Percentiles rank a stretch among this genome's conserved stretches.
Conservation (phyloP, 1,284 basidiomycete species). For the Cutaneotrichosporon cutaneum region DNA sequence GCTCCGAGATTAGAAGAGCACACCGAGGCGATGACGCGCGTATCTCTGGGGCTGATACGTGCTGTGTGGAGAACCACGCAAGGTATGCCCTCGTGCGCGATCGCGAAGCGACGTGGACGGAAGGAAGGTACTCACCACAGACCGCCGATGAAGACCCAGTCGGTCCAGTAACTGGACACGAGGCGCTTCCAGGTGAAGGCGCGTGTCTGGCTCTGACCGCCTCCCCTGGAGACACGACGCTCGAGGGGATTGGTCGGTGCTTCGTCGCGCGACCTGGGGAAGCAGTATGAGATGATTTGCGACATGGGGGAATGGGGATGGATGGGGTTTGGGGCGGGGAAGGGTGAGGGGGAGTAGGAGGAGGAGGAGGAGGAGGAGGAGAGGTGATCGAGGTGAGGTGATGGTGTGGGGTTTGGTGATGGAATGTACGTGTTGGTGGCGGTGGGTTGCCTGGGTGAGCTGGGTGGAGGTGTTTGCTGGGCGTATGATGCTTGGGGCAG, state of each 20-base stretch:
- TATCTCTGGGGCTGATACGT: not conserved
- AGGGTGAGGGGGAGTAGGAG: no score
- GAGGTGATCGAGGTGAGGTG: not conserved
- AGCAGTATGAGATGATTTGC: not conserved
- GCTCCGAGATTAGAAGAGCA: conserved; percentile 7
- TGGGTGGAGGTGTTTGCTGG: no score
- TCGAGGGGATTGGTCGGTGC: not conserved
- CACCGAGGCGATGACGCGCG: not conserved
- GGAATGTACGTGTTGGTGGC: not conserved
- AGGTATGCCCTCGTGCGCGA: not conserved
- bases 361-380: no score
- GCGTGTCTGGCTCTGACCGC: conserved; percentile 9
- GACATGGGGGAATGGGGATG: not conserved
- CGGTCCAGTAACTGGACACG: conserved; percentile 43
- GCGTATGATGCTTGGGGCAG: no score
- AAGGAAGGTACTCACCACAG: conserved; percentile 61
- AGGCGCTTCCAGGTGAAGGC: conserved; percentile 17
- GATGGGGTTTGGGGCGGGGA: no score
- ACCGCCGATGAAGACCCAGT: conserved; percentile 65
- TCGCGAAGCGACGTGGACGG: not conserved
- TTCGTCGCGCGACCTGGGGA: conserved; percentile 1
- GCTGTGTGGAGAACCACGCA: not conserved
- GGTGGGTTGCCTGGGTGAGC: no score
- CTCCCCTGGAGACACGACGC: conserved; percentile 20
- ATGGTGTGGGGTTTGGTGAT: not conserved